Evolutionary conservation across 805 yeast species (phyloP).

Genomic region (Brettanomyces naardenensis): DNA sequence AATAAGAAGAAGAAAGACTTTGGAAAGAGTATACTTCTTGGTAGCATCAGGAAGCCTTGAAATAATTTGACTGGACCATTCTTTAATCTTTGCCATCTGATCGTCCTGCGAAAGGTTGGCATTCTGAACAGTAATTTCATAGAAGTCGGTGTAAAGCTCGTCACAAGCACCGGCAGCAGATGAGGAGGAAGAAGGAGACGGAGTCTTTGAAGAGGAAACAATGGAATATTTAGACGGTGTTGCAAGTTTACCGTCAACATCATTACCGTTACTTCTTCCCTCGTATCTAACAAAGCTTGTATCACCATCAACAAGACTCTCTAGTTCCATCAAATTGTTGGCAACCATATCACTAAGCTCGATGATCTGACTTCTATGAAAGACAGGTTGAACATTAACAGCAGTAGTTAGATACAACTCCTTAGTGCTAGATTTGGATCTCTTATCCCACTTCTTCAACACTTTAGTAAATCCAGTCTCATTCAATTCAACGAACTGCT

Average conservation of each 20-base stretch:
- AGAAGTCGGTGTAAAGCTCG: slow-evolving; percentile 65
- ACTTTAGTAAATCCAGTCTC: slow-evolving; percentile 96
- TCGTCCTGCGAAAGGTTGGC: slow-evolving; percentile 31
- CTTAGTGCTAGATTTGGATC: slow-evolving; percentile 90
- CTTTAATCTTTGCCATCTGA: slow-evolving; percentile 20
- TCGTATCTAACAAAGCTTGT: slow-evolving; percentile 21
- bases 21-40: slow-evolving; percentile 46
- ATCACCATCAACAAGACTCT: slow-evolving; percentile 48
- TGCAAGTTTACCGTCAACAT: no score
- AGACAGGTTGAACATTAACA: slow-evolving; percentile 93
- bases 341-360: slow-evolving; percentile 73
- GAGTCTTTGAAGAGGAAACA: not conserved
- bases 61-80: slow-evolving; percentile 37
- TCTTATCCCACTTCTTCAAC: slow-evolving; percentile 95
- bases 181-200: not conserved
- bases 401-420: slow-evolving; percentile 88
- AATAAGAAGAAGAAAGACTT: slow-evolving; percentile 64
- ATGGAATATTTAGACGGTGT: no score
- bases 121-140: slow-evolving; percentile 25
- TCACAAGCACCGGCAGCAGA: slow-evolving; percentile 34
- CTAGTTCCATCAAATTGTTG: slow-evolving; percentile 62
- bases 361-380: slow-evolving; percentile 82
- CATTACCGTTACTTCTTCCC: not conserved
- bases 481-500: slow-evolving; percentile 89
- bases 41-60: slow-evolving; percentile 32